These are phyloP conservation scores for Tetradesmus obliquus DNA, from an alignment of 139 green algal genomes.

Conservation along the genomic window DNA sequence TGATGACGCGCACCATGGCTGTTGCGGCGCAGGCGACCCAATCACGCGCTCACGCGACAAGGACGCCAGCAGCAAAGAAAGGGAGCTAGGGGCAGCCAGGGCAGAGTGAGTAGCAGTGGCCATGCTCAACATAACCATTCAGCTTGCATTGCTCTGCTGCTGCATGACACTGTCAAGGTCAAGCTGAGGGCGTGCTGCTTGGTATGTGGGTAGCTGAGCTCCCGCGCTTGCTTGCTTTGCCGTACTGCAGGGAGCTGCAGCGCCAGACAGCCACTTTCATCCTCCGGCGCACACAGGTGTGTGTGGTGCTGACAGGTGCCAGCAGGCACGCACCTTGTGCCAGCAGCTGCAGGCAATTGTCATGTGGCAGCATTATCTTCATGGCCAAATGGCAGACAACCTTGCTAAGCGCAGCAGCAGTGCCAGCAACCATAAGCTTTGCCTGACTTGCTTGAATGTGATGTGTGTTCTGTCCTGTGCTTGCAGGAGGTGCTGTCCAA, in stretches of 20 bases:
- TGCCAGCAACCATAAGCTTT: neutral
- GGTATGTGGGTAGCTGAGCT: conserved; percentile 40
- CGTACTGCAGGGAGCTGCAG: conserved; percentile 67
- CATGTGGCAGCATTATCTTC: neutral
- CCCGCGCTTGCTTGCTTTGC: neutral
- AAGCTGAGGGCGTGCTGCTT: too few species aligned
- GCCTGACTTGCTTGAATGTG: neutral
- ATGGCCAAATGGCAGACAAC: neutral
- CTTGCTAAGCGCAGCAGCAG: neutral
- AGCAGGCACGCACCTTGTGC: neutral
- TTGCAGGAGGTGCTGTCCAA: conserved; percentile 70
- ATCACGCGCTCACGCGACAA: conserved; percentile 76
- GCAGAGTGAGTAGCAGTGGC: conserved; percentile 52
- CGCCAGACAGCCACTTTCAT: conserved; percentile 69
- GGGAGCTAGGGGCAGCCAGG: conserved; percentile 67
- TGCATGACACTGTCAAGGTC: neutral
- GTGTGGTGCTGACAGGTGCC: neutral
- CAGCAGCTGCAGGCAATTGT: neutral
- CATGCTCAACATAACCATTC: neutral
- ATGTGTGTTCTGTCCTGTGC: neutral
- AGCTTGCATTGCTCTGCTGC: neutral
- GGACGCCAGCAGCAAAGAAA: conserved; percentile 68
- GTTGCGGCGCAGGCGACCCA: conserved; percentile 45
- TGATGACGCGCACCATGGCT: neutral
- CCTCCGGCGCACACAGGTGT: conserved; percentile 71